A percentile compares a stretch with the other conserved stretches of the same genome.
phyloP scores from a whole-genome alignment of 768 basidiomycete genomes.

The Suillus brevipes region DNA sequence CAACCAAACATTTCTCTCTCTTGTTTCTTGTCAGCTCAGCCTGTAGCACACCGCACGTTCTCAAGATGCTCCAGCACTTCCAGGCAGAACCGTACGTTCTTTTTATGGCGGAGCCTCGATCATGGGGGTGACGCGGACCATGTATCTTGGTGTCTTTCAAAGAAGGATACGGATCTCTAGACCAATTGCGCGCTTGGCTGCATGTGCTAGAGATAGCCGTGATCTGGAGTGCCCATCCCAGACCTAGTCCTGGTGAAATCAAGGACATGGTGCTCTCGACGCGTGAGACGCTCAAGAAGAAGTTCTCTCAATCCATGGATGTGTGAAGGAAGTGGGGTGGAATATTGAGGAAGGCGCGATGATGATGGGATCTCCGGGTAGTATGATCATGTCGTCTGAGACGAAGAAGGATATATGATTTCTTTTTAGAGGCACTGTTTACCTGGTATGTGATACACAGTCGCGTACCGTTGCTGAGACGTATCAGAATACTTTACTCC shows the following conservation, averaged over 20 bases:
- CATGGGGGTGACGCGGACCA: background rate
- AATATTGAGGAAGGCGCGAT: conserved; percentile 33
- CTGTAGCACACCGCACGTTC: conserved; percentile 17
- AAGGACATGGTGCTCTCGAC: conserved; percentile 16
- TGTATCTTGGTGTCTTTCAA: conserved; percentile 50
- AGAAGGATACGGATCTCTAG: conserved; percentile 44
- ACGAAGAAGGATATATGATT: background rate
- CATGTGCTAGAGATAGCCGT: conserved; percentile 24
- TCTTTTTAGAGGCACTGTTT: background rate
- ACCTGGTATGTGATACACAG: background rate
- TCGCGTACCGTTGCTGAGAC: too few species aligned
- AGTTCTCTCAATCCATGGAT: conserved; percentile 22
- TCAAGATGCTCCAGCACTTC: conserved; percentile 41
- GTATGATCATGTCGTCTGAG: conserved; percentile 19
- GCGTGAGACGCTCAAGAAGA: conserved; percentile 13
- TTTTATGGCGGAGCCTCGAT: conserved; percentile 39
- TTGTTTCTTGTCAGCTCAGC: too few species aligned
- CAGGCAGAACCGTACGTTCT: conserved; percentile 50
- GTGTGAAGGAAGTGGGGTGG: conserved; percentile 37
- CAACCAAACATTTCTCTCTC: too few species aligned
- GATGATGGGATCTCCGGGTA: conserved; percentile 29
- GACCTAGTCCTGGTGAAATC: conserved; percentile 4
- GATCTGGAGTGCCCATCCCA: conserved; percentile 4
- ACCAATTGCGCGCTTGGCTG: conserved; percentile 60
- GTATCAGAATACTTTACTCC: too few species aligned